These are phyloP conservation scores for Xylariaceae sp. DNA, from an alignment of 2,329 filamentous ascomycete genomes.

Conservation along the genomic window DNA sequence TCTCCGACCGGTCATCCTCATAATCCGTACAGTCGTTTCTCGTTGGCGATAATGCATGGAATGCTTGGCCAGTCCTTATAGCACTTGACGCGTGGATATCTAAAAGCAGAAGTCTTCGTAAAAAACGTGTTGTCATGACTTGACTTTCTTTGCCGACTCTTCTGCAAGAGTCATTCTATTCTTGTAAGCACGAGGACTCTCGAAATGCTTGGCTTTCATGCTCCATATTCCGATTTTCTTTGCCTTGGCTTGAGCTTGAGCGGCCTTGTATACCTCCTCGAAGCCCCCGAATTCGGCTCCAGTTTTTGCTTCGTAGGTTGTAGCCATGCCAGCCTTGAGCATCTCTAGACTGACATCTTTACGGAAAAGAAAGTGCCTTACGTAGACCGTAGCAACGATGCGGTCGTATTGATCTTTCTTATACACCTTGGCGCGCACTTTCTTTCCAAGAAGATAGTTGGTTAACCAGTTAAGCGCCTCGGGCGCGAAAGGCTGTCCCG, in stretches of 20 bases:
- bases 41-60: not conserved
- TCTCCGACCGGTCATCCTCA: not conserved
- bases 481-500: slow-evolving; percentile 74
- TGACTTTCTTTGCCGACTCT: slow-evolving; percentile 23
- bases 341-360: slow-evolving; percentile 85
- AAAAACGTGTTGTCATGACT: slow-evolving; percentile 9
- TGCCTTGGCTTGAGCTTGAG: slow-evolving; percentile 61
- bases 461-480: slow-evolving; percentile 82
- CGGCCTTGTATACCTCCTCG: slow-evolving; percentile 58
- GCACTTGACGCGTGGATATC: not conserved
- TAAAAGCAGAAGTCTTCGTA: not conserved
- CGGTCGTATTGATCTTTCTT: slow-evolving; percentile 88
- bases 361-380: slow-evolving; percentile 62
- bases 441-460: slow-evolving; percentile 61
- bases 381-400: slow-evolving; percentile 78
- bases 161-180: slow-evolving; percentile 39
- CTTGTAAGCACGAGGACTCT: slow-evolving; percentile 89
- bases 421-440: slow-evolving; percentile 78
- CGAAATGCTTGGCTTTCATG: slow-evolving; percentile 55
- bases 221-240: slow-evolving; percentile 72
- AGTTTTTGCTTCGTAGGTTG: slow-evolving; percentile 86
- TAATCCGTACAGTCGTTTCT: not conserved
- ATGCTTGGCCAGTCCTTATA: not conserved
- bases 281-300: slow-evolving; percentile 82
- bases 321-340: slow-evolving; percentile 78